Evolutionary conservation across 2,329 filamentous ascomycete genomes (phyloP), one percentile per base, ranked within the genome.

Genomic region (Fusarium pininemorale): DNA sequence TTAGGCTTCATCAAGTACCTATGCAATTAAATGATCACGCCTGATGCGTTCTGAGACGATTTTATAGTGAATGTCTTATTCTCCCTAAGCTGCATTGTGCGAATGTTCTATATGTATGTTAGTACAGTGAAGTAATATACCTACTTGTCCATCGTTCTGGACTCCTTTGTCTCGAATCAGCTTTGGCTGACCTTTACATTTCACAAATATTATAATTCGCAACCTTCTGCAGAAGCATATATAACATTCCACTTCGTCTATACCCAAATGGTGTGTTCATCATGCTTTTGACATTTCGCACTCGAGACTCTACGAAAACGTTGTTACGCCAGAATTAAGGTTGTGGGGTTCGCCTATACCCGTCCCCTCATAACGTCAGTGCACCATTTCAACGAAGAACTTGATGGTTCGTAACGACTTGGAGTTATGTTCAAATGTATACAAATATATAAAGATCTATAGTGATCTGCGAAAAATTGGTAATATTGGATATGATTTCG

Each of bases 121-220:
- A 32, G 30, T 32, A 32, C 12, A n/a, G n/a, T n/a, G n/a, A n/a
- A n/a, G n/a, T n/a, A n/a, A n/a, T n/a, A n/a, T n/a, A n/a, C n/a
- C n/a, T 32, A 13, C 30, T 32, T 32, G 12, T 32, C 30, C 30
- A 32, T 14, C 30, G 2, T 32, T 14, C 30, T 32, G 14, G 30
- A 32, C 30, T 32, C 30, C 30, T 32, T 32, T 32, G 30, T 32
- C 30, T 32, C 30, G 30, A 32, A 32, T 32, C 30, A 32, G 30
- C 12, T 32, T 32, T 5, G 15, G 4, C 14, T n/a, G 28, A 30
- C 5, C 15, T 13, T 50, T 3, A 8, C 3, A 18, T 18, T 13
- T n/a, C 0, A 18, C 11, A 5, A 4, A 18, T 4, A n/a, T n/a
- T n/a, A 6, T 3, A 12, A 30, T 11, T n/a, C 5, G 15, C 22